Evolutionary conservation across 2,329 filamentous ascomycete genomes (phyloP).

Genomic region (Thelonectria rubi): DNA sequence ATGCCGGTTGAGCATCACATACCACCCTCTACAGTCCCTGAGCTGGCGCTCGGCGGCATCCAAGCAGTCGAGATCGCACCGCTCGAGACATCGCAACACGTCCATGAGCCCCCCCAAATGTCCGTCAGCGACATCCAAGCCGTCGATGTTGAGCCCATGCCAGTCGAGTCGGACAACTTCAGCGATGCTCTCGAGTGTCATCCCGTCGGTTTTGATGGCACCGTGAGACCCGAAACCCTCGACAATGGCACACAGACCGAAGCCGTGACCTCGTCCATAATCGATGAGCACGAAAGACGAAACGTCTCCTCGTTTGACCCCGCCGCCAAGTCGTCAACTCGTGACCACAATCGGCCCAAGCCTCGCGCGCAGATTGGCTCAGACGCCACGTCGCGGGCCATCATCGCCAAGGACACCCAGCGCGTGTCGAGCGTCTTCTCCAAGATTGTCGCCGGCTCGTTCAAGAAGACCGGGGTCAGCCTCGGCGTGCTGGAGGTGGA

Average conservation of each 20-base stretch:
- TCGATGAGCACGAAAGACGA: background rate
- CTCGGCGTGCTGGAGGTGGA: conserved; percentile 15
- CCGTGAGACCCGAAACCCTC: background rate
- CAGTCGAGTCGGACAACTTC: background rate
- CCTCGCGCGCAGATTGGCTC: conserved; percentile 16
- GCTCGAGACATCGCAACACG: background rate
- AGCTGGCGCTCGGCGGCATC: background rate
- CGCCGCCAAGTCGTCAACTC: no score
- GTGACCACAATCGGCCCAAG: background rate
- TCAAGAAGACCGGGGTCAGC: conserved; percentile 6
- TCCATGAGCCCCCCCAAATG: background rate
- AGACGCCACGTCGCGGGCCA: conserved; percentile 11
- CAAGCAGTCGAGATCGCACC: background rate
- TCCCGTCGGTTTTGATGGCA: no score
- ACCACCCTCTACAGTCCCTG: background rate
- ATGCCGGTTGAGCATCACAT: background rate
- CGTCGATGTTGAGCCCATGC: background rate
- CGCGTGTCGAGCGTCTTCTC: conserved; percentile 10
- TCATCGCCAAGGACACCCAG: conserved; percentile 18
- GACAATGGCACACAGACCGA: conserved; percentile 15
- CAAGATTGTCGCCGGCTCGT: conserved; percentile 14
- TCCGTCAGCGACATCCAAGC: background rate
- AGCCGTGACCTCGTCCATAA: background rate
- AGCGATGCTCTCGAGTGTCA: no score
- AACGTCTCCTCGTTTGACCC: no score